Base-by-base conservation (phyloP, 2,329 filamentous ascomycete species). In the Trichoderma oligosporum region DNA sequence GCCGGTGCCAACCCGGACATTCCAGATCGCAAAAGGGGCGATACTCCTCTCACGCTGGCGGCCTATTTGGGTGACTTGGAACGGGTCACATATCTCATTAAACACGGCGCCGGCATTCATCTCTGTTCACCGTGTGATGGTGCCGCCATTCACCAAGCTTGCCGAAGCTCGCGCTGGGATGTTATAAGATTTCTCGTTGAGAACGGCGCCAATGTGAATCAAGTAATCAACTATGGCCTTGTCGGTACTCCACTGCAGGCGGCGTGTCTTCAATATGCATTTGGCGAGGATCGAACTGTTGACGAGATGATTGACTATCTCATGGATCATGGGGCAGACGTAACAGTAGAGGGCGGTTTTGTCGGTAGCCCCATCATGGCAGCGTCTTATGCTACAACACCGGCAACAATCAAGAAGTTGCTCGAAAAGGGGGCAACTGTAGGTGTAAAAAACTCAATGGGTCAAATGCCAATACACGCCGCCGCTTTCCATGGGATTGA, bases 261-360 rank as follows among this genome's bases (percentile, higher is more conserved):
- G 1, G 51, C 51, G n/a, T 59, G 57, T 20, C 2, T 54, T 2
- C 49, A 42, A 18, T 55, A 16, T 25, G 24, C 22, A n/a, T 16
- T 7, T 14, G 47, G 41, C 2, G 27, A 33, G 12, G 20, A 20
- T 16, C 45, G 35, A 20, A 53, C 9, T 4, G 54, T 68, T 36
- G 63, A 65, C 41, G 54, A 48, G 16, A 55, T 68, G 20, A 59
- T 68, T 11, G 52, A 58, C 20, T 54, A 65, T 16, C 61, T 67
- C 20, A 58, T 66, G 20, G 58, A 60, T 48, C 61, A 46, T 55
- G 62, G 54, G 6, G 62, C 61, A 16, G 57, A 62, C 16, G 29
- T 56, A 20, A 55, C 25, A 22, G 22, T 38, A 33, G 29, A 64
- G 56, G 27, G 56, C 64, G 38, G 60, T 66, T n/a, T 61, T 35